Conservation (phyloP, 495 filamentous ascomycete species). For the Tuber aestivum region DNA sequence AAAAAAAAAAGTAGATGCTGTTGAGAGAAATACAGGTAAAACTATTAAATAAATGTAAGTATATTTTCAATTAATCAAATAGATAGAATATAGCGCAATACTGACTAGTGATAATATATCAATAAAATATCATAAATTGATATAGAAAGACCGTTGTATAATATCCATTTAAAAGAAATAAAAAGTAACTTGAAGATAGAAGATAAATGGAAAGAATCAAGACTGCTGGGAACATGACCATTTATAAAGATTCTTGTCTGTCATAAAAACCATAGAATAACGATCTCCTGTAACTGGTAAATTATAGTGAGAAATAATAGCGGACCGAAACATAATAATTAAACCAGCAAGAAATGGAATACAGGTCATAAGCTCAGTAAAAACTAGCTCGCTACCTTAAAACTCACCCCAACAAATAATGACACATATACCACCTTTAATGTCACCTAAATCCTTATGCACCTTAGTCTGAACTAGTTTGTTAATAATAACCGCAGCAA, state of each 20-base stretch:
- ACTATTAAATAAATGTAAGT: no score
- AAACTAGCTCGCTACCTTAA: not conserved
- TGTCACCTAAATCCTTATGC: not conserved
- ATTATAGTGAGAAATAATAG: conserved; percentile 3
- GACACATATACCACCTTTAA: not conserved
- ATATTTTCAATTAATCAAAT: no score
- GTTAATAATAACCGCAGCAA: conserved; percentile 4
- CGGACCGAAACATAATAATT: not conserved
- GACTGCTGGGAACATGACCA: no score
- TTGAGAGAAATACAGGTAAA: no score
- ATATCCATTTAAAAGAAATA: no score
- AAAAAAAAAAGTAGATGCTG: no score
- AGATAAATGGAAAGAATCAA: no score
- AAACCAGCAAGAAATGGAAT: not conserved
- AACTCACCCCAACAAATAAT: not conserved
- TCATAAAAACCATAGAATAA: not conserved
- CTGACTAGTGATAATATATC: no score
- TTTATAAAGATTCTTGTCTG: not conserved
- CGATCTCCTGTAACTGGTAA: not conserved
- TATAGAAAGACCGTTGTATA: no score
- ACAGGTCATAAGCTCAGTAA: not conserved
- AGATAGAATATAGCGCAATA: no score
- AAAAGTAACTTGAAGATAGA: no score
- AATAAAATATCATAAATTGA: no score
- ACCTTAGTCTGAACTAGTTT: not conserved